Conservation (phyloP, 2,329 filamentous ascomycete genomes). For the Cytospora paraplurivora region DNA sequence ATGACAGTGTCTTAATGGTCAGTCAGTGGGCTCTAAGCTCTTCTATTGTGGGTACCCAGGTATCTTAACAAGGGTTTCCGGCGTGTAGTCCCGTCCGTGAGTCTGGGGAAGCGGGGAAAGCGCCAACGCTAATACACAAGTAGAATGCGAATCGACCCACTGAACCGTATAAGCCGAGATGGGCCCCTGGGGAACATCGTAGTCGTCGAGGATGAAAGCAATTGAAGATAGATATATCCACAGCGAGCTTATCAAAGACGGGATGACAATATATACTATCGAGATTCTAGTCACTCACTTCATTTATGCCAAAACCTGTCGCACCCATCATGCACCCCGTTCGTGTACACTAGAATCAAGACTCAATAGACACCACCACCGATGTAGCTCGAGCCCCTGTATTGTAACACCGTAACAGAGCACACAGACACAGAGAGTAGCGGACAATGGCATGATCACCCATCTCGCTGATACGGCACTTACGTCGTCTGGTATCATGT, state of each 20-base stretch:
- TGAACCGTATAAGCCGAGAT: not conserved
- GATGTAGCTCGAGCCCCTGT: too few species aligned
- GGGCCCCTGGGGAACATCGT: not conserved
- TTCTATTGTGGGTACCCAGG: not conserved
- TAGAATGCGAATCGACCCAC: not conserved
- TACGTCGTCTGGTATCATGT: conserved; percentile 9
- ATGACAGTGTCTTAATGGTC: not conserved
- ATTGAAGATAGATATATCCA: too few species aligned
- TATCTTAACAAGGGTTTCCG: not conserved
- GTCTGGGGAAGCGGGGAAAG: conserved; percentile 28
- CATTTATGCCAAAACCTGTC: too few species aligned
- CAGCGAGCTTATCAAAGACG: not conserved
- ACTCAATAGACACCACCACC: too few species aligned
- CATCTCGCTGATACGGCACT: conserved; percentile 9
- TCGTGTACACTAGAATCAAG: too few species aligned
- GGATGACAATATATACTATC: too few species aligned
- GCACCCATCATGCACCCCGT: too few species aligned
- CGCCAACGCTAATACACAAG: conserved; percentile 4
- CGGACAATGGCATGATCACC: conserved; percentile 12
- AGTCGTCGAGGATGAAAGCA: not conserved
- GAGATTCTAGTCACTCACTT: too few species aligned
- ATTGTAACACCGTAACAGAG: not conserved
- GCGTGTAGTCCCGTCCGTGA: conserved; percentile 16
- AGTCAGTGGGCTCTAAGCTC: not conserved
- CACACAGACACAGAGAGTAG: not conserved